phyloP scores from a whole-genome alignment of 768 basidiomycete species.

The Dendrothele bispora region DNA sequence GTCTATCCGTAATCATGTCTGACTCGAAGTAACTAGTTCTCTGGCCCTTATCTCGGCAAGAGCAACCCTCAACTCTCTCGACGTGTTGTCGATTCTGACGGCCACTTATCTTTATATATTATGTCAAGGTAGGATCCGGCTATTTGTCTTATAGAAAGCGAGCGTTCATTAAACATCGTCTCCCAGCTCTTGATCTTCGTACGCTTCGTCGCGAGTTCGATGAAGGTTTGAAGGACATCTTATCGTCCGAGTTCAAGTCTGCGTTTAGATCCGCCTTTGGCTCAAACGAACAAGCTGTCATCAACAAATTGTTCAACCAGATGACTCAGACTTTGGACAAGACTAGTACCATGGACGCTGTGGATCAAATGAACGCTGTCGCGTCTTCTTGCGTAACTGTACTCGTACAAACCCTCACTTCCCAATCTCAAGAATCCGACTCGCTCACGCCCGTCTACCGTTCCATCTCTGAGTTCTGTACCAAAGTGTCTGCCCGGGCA shows the following conservation, averaged over 20 bases:
- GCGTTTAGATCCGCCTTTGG: too few relatives aligned
- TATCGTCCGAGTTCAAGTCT: conserved; percentile 46
- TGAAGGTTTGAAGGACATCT: conserved; percentile 44
- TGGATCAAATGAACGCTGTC: conserved; percentile 61
- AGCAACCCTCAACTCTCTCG: conserved; percentile 74
- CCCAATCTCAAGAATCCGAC: neutral
- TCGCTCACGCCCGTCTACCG: conserved; percentile 1
- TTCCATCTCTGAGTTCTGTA: conserved; percentile 7
- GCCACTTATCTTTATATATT: conserved; percentile 75
- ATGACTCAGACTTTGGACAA: conserved; percentile 61
- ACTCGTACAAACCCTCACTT: conserved; percentile 39
- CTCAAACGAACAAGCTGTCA: conserved; percentile 30
- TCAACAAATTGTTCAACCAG: conserved; percentile 34
- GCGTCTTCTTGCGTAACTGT: conserved; percentile 56
- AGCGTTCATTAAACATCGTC: conserved; percentile 3
- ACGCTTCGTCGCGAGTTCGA: conserved; percentile 70
- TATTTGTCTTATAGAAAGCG: neutral
- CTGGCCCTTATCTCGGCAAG: conserved; percentile 83
- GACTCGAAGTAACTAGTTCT: conserved; percentile 47
- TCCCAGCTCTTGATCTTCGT: conserved; percentile 74
- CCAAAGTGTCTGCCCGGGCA: conserved; percentile 8
- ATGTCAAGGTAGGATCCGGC: conserved; percentile 53
- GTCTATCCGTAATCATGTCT: conserved; percentile 6
- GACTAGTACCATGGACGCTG: conserved; percentile 69
- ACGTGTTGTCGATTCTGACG: conserved; percentile 73